These are phyloP conservation scores for Curvularia spicifera DNA, from an alignment of 2,329 filamentous ascomycete genomes.

Conservation along the genomic window DNA sequence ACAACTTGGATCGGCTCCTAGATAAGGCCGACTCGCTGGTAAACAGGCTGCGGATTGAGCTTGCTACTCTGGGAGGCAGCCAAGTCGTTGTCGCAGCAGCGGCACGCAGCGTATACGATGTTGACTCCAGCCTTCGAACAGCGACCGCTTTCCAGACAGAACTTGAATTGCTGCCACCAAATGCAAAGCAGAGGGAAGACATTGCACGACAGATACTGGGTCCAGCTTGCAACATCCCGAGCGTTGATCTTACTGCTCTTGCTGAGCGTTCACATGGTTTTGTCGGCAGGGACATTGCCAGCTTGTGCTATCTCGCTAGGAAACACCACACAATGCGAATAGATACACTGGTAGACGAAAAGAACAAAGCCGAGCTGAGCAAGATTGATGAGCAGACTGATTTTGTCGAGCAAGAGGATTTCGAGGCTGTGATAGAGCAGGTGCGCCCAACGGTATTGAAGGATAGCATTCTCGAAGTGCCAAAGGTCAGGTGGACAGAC, in stretches of 20 bases:
- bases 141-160: constrained; percentile 69
- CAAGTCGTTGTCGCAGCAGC: constrained; percentile 77
- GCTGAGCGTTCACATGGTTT: constrained; percentile 85
- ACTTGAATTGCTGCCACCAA: constrained; percentile 79
- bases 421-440: constrained; percentile 68
- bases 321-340: constrained; percentile 34
- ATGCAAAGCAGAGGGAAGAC: constrained; percentile 70
- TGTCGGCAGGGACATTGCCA: constrained; percentile 77
- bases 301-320: constrained; percentile 65
- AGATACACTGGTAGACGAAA: constrained; percentile 27
- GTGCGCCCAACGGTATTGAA: constrained; percentile 87
- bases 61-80: constrained; percentile 61
- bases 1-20: constrained; percentile 72
- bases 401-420: constrained; percentile 56
- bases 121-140: constrained; percentile 72
- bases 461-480: constrained; percentile 86
- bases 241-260: constrained; percentile 60
- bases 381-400: constrained; percentile 25
- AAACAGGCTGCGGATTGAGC: constrained; percentile 30
- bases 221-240: constrained; percentile 58
- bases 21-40: constrained; percentile 41
- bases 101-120: constrained; percentile 73
- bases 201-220: constrained; percentile 65
- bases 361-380: constrained; percentile 32
- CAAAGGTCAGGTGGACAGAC: constrained; percentile 83